Conservation (phyloP, 1,139 yeast genomes). For the Saccharomyces hybrid region DNA sequence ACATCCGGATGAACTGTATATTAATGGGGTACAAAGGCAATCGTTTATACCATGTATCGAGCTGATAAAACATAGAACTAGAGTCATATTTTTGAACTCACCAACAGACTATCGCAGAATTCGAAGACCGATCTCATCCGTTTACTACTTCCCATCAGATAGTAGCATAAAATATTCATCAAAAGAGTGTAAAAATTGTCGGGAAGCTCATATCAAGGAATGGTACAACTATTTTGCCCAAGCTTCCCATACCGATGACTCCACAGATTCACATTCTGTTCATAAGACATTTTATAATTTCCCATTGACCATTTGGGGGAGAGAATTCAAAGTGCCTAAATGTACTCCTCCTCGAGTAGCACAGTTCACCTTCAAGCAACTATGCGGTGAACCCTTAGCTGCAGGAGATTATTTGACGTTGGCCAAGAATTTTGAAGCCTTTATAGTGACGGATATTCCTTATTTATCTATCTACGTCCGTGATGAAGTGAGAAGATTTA, state of each 20-base stretch:
- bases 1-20: conserved; percentile 87
- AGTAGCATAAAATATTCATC: conserved; percentile 46
- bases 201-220: conserved; percentile 54
- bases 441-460: conserved; percentile 88
- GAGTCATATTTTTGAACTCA: conserved; percentile 74
- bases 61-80: conserved; percentile 61
- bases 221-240: conserved; percentile 80
- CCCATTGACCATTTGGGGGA: conserved; percentile 67
- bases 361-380: conserved; percentile 74
- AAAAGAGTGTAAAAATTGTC: conserved; percentile 43
- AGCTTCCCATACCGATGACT: conserved; percentile 39
- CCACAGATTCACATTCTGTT: conserved; percentile 5
- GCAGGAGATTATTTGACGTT: conserved; percentile 91
- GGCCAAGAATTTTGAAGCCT: conserved; percentile 69
- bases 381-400: conserved; percentile 84
- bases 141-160: conserved; percentile 68
- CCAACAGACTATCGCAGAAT: conserved; percentile 91
- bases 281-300: conserved; percentile 19
- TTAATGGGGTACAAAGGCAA: conserved; percentile 87
- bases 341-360: conserved; percentile 79
- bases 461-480: conserved; percentile 68
- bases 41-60: conserved; percentile 89
- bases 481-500: conserved; percentile 82
- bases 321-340: conserved; percentile 66
- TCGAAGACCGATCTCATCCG: conserved; percentile 74